phyloP scores from a whole-genome alignment of 768 basidiomycete species.

The Krasilnikovozyma curviuscula region DNA sequence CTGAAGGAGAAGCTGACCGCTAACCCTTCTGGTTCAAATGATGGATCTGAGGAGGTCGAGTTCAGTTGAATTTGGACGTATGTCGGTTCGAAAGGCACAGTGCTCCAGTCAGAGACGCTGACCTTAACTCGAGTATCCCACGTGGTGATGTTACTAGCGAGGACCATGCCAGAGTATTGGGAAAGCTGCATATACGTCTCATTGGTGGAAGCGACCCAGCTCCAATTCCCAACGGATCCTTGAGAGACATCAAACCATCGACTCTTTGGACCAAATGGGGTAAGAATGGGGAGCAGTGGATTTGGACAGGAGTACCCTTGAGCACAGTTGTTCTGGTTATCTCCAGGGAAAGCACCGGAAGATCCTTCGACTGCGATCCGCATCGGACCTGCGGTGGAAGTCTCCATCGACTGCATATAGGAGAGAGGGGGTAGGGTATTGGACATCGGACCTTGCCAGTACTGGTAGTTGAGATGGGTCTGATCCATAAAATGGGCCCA shows the following conservation, averaged over 20 bases:
- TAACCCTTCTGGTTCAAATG: not conserved
- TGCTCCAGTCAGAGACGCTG: conserved; percentile 39
- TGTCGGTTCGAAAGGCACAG: conserved; percentile 16
- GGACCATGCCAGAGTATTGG: conserved; percentile 34
- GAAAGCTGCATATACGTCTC: conserved; percentile 39
- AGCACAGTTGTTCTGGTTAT: conserved; percentile 6
- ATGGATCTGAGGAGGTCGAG: not conserved
- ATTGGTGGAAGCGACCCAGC: conserved; percentile 35
- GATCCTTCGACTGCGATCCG: conserved; percentile 41
- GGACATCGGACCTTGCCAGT: conserved; percentile 51
- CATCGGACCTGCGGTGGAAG: conserved; percentile 44
- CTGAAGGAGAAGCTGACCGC: not conserved
- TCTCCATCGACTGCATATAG: conserved; percentile 31
- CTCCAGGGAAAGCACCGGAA: conserved; percentile 18
- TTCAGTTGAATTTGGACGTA: not conserved
- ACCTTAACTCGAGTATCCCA: conserved; percentile 40
- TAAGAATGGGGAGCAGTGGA: conserved; percentile 33
- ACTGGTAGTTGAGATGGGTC: conserved; percentile 45
- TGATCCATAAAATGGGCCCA: conserved; percentile 56
- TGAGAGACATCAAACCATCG: conserved; percentile 44
- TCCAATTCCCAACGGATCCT: conserved; percentile 41
- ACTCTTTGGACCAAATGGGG: conserved; percentile 38
- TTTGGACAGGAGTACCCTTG: conserved; percentile 18
- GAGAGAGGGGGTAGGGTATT: conserved; percentile 31
- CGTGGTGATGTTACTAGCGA: conserved; percentile 24